Base-by-base conservation (phyloP, 768 basidiomycete species). In the Tricholoma furcatifolium region DNA sequence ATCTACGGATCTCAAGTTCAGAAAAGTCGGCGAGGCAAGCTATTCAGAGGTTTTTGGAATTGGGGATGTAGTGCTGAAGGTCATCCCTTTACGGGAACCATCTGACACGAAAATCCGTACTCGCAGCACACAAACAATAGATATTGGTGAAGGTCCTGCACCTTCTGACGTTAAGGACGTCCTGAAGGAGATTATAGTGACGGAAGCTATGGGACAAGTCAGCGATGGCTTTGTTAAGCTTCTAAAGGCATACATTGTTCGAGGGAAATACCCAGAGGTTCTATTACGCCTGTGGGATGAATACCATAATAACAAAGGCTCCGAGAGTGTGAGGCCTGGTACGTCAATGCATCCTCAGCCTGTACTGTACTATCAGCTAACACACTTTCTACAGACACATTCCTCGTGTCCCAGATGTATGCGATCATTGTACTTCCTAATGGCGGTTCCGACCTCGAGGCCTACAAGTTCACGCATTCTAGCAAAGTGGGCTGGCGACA, bases 21-120 rank as follows among this genome's bases (percentile, higher is more conserved):
- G 71, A 59, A 99, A 99, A 70, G 85, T 98, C 42, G 96, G 96
- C 38, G 97, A 99, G 71, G 97, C 97, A 6, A 92, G 90, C 44
- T 99, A 89, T 68, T 96, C 93, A 0, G 97, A 99, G 65, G 97
- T 99, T 24, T 99, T 92, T 67, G 88, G 88, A 7, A 87, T 94
- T 46, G 88, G 88, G 2, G 82, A 89, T 58, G 83, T 95, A 31
- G 93, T 95, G n/a, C 76, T 95, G 57, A 96, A 95, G 73, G 79
- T 97, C 41, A 84, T 95, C 34, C 93, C 93, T 6, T 68, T 94
- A 34, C 76, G 83, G 45, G 74, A 81, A 56, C 84, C 85, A 60
- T 72, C 60, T 32, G 61, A 35, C 36, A 40, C 18, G 46, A 46
- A 51, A n/a, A 31, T 42, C 18, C 53, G 51, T 45, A 47, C 45